Conservation (phyloP, 2,329 filamentous ascomycete species). For the Penicillium hesseltinei region DNA sequence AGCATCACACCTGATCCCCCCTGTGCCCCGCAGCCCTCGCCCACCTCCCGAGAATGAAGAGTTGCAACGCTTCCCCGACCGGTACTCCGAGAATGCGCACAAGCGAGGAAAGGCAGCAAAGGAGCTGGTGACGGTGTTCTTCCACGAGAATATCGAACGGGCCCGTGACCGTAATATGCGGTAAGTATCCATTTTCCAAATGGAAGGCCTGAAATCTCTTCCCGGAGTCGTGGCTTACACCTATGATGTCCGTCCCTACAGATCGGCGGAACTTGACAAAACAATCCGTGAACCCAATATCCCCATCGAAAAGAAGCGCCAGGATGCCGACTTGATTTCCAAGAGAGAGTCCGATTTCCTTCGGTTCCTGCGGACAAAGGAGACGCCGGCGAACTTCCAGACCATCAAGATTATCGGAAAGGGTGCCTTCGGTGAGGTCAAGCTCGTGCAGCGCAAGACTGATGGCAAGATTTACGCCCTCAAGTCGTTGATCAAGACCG, state of each 20-base stretch:
- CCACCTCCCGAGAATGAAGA: constrained; percentile 63
- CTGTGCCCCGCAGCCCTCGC: constrained; percentile 59
- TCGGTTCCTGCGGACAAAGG: constrained; percentile 88
- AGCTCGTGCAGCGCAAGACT: constrained; percentile 92
- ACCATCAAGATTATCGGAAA: constrained; percentile 99
- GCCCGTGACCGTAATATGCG: constrained; percentile 92
- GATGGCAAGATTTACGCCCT: constrained; percentile 97
- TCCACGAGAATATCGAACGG: constrained; percentile 97
- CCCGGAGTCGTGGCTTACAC: neutral
- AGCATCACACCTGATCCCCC: constrained; percentile 68
- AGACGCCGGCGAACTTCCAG: constrained; percentile 89
- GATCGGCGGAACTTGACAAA: constrained; percentile 87
- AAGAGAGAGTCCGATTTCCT: constrained; percentile 90
- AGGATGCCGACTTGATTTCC: constrained; percentile 79
- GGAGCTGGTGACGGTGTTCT: constrained; percentile 72
- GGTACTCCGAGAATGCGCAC: constrained; percentile 82
- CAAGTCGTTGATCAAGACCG: constrained; percentile 96
- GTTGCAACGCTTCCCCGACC: constrained; percentile 75
- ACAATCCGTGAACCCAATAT: constrained; percentile 76
- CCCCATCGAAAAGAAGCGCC: constrained; percentile 72
- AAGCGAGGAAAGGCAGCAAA: constrained; percentile 68
- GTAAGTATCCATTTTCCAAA: constrained; percentile 50
- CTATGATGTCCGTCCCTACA: constrained; percentile 38
- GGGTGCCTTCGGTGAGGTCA: constrained; percentile 97
- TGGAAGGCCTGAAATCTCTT: neutral